Percentiles rank a stretch among this genome's conserved stretches.
These are phyloP conservation scores for Auricularia sp. DNA, from an alignment of 768 basidiomycete species.

Conservation along the genomic window DNA sequence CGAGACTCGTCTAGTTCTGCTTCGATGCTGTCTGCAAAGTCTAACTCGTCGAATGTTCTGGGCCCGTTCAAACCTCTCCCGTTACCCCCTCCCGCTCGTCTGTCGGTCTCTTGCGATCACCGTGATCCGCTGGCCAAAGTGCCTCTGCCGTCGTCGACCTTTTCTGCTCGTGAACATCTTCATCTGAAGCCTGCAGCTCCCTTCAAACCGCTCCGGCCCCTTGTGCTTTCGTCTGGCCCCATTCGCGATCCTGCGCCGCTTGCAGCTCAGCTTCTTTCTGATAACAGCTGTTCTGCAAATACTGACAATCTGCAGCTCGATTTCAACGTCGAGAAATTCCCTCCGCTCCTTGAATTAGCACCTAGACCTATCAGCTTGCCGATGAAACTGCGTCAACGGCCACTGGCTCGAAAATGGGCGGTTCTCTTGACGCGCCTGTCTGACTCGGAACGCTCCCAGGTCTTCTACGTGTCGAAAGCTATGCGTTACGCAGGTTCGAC, in stretches of 20 bases:
- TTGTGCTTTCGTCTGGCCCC: background rate
- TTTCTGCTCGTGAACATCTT: too few species aligned
- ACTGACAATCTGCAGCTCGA: background rate
- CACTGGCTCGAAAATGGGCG: constrained; percentile 41
- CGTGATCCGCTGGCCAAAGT: too few species aligned
- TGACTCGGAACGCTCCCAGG: constrained; percentile 32
- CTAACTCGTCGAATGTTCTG: too few species aligned
- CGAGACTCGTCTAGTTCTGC: too few species aligned
- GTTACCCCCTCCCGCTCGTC: too few species aligned
- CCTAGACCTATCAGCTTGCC: constrained; percentile 38
- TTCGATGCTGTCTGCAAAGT: too few species aligned
- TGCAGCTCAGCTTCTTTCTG: constrained; percentile 16
- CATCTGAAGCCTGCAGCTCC: too few species aligned
- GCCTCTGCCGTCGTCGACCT: too few species aligned
- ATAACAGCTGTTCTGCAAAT: background rate
- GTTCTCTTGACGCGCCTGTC: constrained; percentile 43
- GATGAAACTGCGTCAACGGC: constrained; percentile 49
- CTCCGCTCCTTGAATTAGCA: background rate
- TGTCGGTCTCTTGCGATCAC: too few species aligned
- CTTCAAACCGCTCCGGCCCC: too few species aligned
- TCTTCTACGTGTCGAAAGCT: constrained; percentile 46
- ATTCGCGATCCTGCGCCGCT: constrained; percentile 16
- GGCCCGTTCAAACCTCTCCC: too few species aligned
- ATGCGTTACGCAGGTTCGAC: constrained; percentile 53
- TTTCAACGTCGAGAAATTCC: background rate